These are phyloP conservation scores for Globisporangium takayamanum DNA, from an alignment of 352 stramenopile genomes.

Conservation along the genomic window DNA sequence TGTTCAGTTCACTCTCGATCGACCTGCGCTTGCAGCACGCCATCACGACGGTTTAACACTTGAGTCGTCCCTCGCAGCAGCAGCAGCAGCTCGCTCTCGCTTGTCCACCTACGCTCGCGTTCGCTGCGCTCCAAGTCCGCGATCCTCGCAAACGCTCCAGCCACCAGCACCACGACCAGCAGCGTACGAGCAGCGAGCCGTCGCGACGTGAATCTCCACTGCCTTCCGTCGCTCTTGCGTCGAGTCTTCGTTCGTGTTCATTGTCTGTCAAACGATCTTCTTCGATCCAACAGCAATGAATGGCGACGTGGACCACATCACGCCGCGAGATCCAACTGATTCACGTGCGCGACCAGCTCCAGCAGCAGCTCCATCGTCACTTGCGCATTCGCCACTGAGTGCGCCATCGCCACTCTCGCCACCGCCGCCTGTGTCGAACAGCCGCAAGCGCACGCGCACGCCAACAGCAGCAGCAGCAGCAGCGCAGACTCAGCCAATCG, in stretches of 20 bases:
- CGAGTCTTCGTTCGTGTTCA: no score
- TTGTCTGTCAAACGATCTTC: neutral
- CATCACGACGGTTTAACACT: neutral
- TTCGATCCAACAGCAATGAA: neutral
- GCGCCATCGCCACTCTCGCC: neutral
- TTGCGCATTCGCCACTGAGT: neutral
- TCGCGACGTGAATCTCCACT: neutral
- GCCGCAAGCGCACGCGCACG: conserved; percentile 10
- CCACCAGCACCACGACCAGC: no score
- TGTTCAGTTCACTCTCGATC: neutral
- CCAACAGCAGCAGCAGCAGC: neutral
- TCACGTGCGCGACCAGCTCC: neutral
- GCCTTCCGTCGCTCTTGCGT: no score
- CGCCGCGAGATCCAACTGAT: neutral
- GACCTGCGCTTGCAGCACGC: neutral
- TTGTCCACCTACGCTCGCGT: no score
- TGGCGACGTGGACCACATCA: neutral
- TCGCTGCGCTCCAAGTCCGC: no score
- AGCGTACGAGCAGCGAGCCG: neutral
- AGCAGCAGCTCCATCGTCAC: neutral
- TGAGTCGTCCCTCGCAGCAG: no score
- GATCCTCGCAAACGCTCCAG: no score
- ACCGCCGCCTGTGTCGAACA: conserved; percentile 6
- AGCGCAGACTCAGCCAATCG: neutral
- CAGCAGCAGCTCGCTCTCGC: no score